A percentile compares a stretch with the other conserved stretches of the same genome.
Evolutionary conservation across 192 early-diverging fungal species (phyloP).

Genomic region (Neocallimastix lanati): DNA sequence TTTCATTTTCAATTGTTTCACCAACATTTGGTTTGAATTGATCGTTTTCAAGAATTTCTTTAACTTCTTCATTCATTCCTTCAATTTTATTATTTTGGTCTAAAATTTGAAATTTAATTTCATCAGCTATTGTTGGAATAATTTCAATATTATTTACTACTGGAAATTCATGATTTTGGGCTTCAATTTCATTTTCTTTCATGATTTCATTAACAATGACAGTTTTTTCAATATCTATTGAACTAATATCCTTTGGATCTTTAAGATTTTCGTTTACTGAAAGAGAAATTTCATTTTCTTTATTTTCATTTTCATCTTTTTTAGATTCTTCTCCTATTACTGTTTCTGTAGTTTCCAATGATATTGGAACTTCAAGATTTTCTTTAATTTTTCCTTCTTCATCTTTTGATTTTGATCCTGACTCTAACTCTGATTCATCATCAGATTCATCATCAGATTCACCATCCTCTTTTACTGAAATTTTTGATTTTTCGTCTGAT

Average conservation of each 20-base stretch:
- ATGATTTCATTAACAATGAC: background rate
- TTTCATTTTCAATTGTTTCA: too few species aligned
- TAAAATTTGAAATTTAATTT: background rate
- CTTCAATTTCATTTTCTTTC: background rate
- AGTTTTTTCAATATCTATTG: background rate
- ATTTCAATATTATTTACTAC: background rate
- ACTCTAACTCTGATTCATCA: too few species aligned
- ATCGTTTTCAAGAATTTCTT: too few species aligned
- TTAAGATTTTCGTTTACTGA: background rate
- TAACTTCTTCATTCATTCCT: too few species aligned
- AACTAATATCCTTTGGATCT: background rate
- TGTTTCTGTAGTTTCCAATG: background rate
- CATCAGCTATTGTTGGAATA: background rate
- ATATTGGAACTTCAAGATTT: background rate
- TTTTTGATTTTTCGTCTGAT: background rate
- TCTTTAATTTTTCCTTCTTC: background rate
- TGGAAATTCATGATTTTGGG: background rate
- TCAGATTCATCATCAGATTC: too few species aligned
- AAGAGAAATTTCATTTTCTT: background rate
- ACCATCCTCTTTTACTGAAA: too few species aligned
- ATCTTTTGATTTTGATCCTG: background rate
- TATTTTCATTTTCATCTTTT: background rate
- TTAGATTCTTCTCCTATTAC: background rate
- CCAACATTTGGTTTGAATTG: too few species aligned
- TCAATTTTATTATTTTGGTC: too few species aligned